Conservation (phyloP, 2,329 filamentous ascomycete species). For the Thielaviopsis cerberus region DNA sequence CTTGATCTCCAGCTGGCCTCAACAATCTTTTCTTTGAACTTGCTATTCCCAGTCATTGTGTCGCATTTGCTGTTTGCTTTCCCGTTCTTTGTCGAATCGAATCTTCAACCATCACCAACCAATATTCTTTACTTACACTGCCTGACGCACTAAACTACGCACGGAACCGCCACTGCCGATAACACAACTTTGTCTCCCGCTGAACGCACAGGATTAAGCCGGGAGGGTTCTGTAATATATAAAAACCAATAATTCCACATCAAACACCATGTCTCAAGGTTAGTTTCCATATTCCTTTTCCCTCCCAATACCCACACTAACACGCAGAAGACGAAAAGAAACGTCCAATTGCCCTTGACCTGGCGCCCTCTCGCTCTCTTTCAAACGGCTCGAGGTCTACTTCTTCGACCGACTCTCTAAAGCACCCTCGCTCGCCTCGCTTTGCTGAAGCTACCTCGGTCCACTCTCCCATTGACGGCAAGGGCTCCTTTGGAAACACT, state of each 20-base stretch:
- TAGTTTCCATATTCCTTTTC: slow-evolving; percentile 13
- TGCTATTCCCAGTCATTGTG: slow-evolving; percentile 18
- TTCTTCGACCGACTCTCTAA: slow-evolving; percentile 37
- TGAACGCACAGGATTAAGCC: background rate
- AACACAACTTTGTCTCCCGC: background rate
- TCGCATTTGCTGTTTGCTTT: slow-evolving; percentile 12
- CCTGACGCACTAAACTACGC: background rate
- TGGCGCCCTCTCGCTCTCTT: slow-evolving; percentile 29
- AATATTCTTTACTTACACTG: background rate
- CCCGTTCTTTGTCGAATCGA: background rate
- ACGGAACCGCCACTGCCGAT: background rate
- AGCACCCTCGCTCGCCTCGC: slow-evolving; percentile 54
- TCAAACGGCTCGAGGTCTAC: slow-evolving; percentile 28
- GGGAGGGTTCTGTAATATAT: background rate
- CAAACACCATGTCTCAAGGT: slow-evolving; percentile 22
- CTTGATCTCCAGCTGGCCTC: slow-evolving; percentile 39
- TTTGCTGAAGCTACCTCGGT: slow-evolving; percentile 68
- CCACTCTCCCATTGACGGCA: slow-evolving; percentile 51
- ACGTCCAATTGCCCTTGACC: slow-evolving; percentile 37
- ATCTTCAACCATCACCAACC: background rate
- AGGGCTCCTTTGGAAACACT: slow-evolving; percentile 41
- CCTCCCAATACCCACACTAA: slow-evolving; percentile 13
- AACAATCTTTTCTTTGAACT: slow-evolving; percentile 21
- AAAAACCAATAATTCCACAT: background rate
- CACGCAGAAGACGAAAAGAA: slow-evolving; percentile 29